These are phyloP conservation scores for Lyophyllum atratum DNA, from an alignment of 768 basidiomycete species.

Conservation along the genomic window DNA sequence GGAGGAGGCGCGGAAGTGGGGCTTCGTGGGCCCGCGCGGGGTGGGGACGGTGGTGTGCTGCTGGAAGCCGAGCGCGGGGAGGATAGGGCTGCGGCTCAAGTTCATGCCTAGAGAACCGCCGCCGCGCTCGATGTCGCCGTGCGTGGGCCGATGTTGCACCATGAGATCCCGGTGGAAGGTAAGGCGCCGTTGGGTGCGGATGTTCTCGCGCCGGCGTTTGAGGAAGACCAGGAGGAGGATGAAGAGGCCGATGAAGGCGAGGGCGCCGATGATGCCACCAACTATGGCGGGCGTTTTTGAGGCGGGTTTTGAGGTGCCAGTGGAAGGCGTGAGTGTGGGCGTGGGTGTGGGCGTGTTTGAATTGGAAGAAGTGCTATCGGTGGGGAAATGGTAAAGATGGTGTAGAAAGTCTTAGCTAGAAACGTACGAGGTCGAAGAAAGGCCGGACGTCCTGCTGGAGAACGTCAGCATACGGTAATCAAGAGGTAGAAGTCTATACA, in stretches of 20 bases:
- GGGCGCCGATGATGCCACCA: conserved; percentile 14
- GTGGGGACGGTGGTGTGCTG: background rate
- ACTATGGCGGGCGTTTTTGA: conserved; percentile 8
- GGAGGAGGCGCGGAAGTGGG: background rate
- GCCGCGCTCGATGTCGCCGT: conserved; percentile 8
- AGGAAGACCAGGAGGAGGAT: conserved; percentile 3
- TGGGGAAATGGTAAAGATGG: background rate
- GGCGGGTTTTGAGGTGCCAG: background rate
- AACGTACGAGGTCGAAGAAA: background rate
- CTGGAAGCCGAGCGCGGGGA: conserved; percentile 4
- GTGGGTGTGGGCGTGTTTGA: background rate
- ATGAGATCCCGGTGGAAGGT: conserved; percentile 16
- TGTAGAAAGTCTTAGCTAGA: background rate
- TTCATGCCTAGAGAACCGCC: background rate
- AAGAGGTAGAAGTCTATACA: background rate
- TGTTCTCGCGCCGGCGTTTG: conserved; percentile 3
- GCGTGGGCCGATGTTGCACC: conserved; percentile 11
- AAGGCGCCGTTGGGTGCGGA: conserved; percentile 2
- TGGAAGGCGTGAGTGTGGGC: background rate
- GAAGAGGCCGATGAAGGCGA: conserved; percentile 10
- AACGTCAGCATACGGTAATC: background rate
- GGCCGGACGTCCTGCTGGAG: background rate
- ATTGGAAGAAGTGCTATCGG: background rate
- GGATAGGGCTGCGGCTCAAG: background rate
- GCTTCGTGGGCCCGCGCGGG: background rate